These are phyloP conservation scores for Arthrobotrys musiformis DNA, from an alignment of 2,329 filamentous ascomycete species.

Conservation along the genomic window DNA sequence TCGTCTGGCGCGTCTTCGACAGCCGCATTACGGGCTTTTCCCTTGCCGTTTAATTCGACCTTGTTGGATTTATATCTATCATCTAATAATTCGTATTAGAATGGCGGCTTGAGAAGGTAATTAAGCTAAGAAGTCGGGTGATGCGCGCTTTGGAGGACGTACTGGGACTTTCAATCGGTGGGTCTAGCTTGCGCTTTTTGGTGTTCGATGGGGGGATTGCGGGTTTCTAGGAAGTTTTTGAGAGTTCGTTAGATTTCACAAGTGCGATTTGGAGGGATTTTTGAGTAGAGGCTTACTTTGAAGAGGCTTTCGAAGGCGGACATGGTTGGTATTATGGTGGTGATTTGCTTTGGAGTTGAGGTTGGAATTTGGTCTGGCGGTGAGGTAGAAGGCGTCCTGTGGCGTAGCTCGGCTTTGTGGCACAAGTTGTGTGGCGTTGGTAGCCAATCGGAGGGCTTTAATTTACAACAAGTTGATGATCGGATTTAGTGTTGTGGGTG, in stretches of 20 bases:
- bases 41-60: slow-evolving; percentile 65
- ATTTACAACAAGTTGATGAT: not conserved
- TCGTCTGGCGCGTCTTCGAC: slow-evolving; percentile 65
- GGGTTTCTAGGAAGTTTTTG: slow-evolving; percentile 53
- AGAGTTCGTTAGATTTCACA: slow-evolving; percentile 1
- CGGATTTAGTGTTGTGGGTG: not conserved
- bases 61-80: slow-evolving; percentile 74
- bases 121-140: not conserved
- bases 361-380: not conserved
- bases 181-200: slow-evolving; percentile 74
- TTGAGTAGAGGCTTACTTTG: slow-evolving; percentile 27
- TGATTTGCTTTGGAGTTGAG: not conserved
- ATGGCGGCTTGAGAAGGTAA: not conserved
- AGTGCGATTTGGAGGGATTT: not conserved
- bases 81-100: slow-evolving; percentile 65
- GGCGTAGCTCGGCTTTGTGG: too few relatives aligned
- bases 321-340: slow-evolving; percentile 24
- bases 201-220: slow-evolving; percentile 60
- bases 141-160: slow-evolving; percentile 59
- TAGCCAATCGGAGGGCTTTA: not conserved
- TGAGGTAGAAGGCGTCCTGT: not conserved
- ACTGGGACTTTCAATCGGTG: slow-evolving; percentile 71
- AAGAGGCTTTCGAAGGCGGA: slow-evolving; percentile 55
- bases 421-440: not conserved
- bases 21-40: slow-evolving; percentile 59